These are phyloP conservation scores for Microcera coccophila DNA, from an alignment of 2,329 filamentous ascomycete species.

Conservation along the genomic window DNA sequence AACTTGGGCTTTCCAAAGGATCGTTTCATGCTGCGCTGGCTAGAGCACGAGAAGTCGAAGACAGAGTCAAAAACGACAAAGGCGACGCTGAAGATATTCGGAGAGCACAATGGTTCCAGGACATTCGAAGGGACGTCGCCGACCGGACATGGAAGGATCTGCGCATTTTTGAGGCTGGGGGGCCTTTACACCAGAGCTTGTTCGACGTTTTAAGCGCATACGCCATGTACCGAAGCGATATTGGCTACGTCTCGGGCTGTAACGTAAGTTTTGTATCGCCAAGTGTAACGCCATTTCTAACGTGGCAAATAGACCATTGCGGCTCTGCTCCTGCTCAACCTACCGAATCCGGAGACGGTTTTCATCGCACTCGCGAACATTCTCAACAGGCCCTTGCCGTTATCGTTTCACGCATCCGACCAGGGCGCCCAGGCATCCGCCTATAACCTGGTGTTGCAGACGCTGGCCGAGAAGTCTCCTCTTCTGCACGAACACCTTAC, in stretches of 20 bases:
- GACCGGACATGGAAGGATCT: slow-evolving; percentile 66
- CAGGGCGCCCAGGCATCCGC: slow-evolving; percentile 63
- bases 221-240: slow-evolving; percentile 76
- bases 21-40: slow-evolving; percentile 69
- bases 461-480: slow-evolving; percentile 60
- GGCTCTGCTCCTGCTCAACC: slow-evolving; percentile 68
- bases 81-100: slow-evolving; percentile 51
- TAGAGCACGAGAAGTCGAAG: slow-evolving; percentile 61
- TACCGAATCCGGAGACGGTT: slow-evolving; percentile 57
- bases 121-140: slow-evolving; percentile 61
- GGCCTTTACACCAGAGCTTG: slow-evolving; percentile 63
- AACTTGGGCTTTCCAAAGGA: slow-evolving; percentile 61
- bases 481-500: slow-evolving; percentile 62
- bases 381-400: slow-evolving; percentile 68
- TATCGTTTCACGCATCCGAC: slow-evolving; percentile 72
- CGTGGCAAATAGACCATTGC: slow-evolving; percentile 57
- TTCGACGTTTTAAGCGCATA: slow-evolving; percentile 74
- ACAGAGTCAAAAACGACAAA: slow-evolving; percentile 49
- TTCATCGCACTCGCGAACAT: slow-evolving; percentile 74
- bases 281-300: slow-evolving; percentile 14
- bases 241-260: slow-evolving; percentile 71
- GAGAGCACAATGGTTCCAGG: slow-evolving; percentile 58
- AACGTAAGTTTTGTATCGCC: slow-evolving; percentile 53
- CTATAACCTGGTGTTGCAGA: slow-evolving; percentile 66
- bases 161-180: slow-evolving; percentile 64